phyloP scores from a whole-genome alignment of 345 rosid species.

The Aquilaria sinensis region DNA sequence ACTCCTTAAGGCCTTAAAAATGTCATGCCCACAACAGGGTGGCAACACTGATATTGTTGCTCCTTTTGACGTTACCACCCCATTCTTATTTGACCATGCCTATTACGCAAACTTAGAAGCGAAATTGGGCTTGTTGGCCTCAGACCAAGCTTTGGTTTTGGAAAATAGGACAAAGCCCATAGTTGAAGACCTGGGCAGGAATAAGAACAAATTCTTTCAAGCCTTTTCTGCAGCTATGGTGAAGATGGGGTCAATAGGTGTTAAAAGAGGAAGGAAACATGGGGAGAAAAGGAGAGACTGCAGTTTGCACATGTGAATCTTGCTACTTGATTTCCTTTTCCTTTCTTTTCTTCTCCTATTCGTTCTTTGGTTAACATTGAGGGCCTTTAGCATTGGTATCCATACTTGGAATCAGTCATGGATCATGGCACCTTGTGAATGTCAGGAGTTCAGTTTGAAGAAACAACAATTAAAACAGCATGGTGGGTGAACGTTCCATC shows the following conservation, averaged over 20 bases:
- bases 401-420: too few species aligned
- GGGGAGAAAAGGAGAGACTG: conserved; percentile 75
- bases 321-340: not conserved
- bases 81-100: conserved; percentile 63
- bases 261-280: conserved; percentile 59
- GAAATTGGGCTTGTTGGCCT: conserved; percentile 54
- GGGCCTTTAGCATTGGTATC: too few species aligned
- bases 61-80: conserved; percentile 72
- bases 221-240: conserved; percentile 74
- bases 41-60: conserved; percentile 44
- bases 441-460: too few species aligned
- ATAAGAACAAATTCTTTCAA: conserved; percentile 49
- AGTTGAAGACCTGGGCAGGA: conserved; percentile 42
- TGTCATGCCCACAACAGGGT: conserved; percentile 60
- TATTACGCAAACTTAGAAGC: conserved; percentile 49
- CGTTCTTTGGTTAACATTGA: conserved; percentile 1
- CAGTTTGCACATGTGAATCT: conserved; percentile 31
- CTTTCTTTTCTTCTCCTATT: not conserved
- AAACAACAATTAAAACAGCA: too few species aligned
- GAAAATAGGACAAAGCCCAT: conserved; percentile 58
- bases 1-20: conserved; percentile 56
- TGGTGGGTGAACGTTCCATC: too few species aligned
- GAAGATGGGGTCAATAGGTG: conserved; percentile 73
- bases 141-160: conserved; percentile 54
- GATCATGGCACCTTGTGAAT: too few species aligned